Evolutionary conservation across 352 stramenopile species (phyloP), one percentile per base, ranked within the genome.

Genomic region (Pythium biforme): DNA sequence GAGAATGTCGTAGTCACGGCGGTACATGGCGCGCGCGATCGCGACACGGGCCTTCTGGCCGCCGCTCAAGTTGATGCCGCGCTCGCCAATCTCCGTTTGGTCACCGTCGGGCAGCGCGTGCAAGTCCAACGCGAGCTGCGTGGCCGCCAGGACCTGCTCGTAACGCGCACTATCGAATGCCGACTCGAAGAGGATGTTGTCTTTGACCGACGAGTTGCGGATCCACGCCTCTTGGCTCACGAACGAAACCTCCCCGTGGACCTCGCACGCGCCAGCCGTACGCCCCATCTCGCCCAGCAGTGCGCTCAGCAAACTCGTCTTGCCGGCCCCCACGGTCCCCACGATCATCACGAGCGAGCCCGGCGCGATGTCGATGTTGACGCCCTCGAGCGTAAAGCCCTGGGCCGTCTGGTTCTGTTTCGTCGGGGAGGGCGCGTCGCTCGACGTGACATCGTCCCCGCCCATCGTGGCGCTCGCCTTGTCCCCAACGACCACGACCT

Each of bases 21-120:
- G 62, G 51, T 75, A 75, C 40, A 77, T 61, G 22, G 60, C 62
- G 10, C 72, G 59, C 1, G 68, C 72, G 4, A 76, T 54, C 4
- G 49, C 62, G 23, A 78, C 58, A 19, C 71, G 71, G 3, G 71
- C 59, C 43, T 68, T 68, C 50, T 78, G 71, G 12, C 71, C 71
- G 15, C 71, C 71, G 29, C 64, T 74, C 1, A 78, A 23, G 58
- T 79, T 79, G 52, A 75, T 70, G 8, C 71, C 71, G 12, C 73
- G 65, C 63, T 88, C 78, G 20, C 78, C 81, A 33, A 89, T 84
- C 64, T 81, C 73, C 29, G 77, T 92, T 49, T 75, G 27, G 55
- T 96, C 88, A 11, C 89, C 89, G 41, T 79, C 63, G 29, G 79
- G 70, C 11, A 96, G 64, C 46, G 88, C 72, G 20, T 61, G 50